Evolutionary conservation across 2,329 filamentous ascomycete species (phyloP).

Genomic region (Xylariaceae sp.): DNA sequence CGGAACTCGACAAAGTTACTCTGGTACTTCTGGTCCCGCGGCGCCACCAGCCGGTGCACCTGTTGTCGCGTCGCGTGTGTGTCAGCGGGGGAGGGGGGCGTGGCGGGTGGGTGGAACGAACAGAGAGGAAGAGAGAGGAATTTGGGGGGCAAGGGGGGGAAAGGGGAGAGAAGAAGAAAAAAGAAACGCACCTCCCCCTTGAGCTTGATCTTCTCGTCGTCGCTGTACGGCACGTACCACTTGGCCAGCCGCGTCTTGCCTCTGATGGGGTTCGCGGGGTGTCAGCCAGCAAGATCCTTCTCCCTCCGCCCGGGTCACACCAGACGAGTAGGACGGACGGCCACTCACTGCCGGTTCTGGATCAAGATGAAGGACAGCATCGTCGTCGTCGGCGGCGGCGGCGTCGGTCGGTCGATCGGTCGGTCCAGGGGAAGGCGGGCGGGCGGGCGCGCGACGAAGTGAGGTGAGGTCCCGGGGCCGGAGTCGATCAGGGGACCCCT

Average conservation of each 20-base stretch:
- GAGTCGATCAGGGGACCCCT: too few species aligned
- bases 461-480: too few species aligned
- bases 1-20: slow-evolving; percentile 98
- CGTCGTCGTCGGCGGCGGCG: slow-evolving; percentile 12
- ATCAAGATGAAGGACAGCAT: slow-evolving; percentile 36
- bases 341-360: slow-evolving; percentile 33
- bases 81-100: neutral
- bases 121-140: slow-evolving; percentile 4
- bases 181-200: slow-evolving; percentile 73
- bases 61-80: slow-evolving; percentile 28
- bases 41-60: slow-evolving; percentile 95
- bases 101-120: slow-evolving; percentile 2
- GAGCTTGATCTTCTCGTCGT: slow-evolving; percentile 98
- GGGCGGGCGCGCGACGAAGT: too few species aligned
- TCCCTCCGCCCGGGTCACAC: too few species aligned
- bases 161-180: neutral
- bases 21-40: slow-evolving; percentile 98
- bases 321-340: neutral
- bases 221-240: slow-evolving; percentile 97
- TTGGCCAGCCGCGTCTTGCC: slow-evolving; percentile 97
- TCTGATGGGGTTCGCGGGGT: slow-evolving; percentile 47
- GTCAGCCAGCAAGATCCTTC: slow-evolving; percentile 3
- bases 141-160: neutral
- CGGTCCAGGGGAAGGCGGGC: too few species aligned
- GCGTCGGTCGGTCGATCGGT: too few species aligned